Evolutionary conservation across 2,329 filamentous ascomycete genomes (phyloP), one percentile per base, ranked within the genome.

Genomic region (Colletotrichum sojae): DNA sequence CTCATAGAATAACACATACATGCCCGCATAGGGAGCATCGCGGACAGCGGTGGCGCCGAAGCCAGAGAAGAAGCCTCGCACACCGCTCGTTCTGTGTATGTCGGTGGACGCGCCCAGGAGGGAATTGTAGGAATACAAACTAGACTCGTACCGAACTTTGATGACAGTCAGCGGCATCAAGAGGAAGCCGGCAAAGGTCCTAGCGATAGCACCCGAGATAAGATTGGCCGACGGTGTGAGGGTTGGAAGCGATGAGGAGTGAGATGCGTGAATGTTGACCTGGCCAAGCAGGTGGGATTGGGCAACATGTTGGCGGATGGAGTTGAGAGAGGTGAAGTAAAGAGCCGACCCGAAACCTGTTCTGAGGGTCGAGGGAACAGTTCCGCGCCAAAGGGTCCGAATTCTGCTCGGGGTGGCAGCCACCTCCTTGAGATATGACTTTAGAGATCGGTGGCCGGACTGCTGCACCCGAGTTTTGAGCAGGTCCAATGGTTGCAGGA

Each of bases 391-490:
- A 77, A 99, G 89, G 51, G 90, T 88, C 39, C 89, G 87, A 71
- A 97, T 83, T 25, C 83, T 77, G 69, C 83, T 83, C 4, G 92
- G 91, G 10, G 89, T 83, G 73, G 84, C 83, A 71, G 92, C 87
- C 77, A 97, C 94, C 40, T 89, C 84, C 75, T 89, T 89, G 69
- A 97, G 83, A 18, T 92, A 92, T 25, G 85, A 83, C 61, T 89
- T 80, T 66, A 98, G 88, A 2, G 94, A 90, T 73, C 89, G 88
- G 51, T 88, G 86, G 56, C 90, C 90, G 40, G 93, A 94, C 80
- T 98, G 96, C 79, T 99, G 96, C 48, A 98, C 91, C 54, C 96
- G 92, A 36, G 96, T 99, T 82, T 99, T 99, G 78, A 99, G 90
- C 4, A 99, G 91, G 82, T 99, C 96, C 76, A 96, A 92, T 27